Percentiles rank a stretch among this genome's conserved stretches.
Conservation (phyloP, 108 stramenopile species). For the Cyclotella choctawhatcheeana region DNA sequence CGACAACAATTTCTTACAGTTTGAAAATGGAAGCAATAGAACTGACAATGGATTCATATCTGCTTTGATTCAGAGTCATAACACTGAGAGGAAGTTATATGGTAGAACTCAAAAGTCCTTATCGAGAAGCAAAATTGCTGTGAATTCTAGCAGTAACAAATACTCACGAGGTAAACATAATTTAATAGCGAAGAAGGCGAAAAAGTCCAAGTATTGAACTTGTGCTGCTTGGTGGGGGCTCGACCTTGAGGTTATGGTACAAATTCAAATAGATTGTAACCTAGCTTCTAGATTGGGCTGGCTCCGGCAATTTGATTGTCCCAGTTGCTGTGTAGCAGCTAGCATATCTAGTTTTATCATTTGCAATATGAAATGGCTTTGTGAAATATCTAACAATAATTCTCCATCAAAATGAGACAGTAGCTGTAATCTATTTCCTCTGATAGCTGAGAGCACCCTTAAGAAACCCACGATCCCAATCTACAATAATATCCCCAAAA, state of each 20-base stretch:
- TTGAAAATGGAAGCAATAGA: constrained; percentile 5
- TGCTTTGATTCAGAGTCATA: constrained; percentile 22
- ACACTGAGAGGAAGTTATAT: background rate
- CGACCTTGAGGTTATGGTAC: background rate
- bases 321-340: background rate
- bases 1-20: constrained; percentile 24
- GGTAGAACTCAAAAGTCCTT: background rate
- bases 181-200: constrained; percentile 7
- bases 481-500: background rate
- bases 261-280: too few relatives aligned
- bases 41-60: constrained; percentile 23
- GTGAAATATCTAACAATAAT: background rate
- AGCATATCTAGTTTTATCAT: too few relatives aligned
- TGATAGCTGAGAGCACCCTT: background rate
- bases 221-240: background rate
- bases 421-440: background rate
- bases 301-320: background rate
- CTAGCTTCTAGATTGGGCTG: too few relatives aligned
- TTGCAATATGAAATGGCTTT: background rate
- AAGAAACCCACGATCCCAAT: background rate
- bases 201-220: constrained; percentile 15
- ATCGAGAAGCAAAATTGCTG: background rate
- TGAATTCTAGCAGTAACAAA: background rate
- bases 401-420: constrained; percentile 4
- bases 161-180: background rate